Evolutionary conservation across 192 early-diverging fungal genomes (phyloP).

Genomic region (Coemansia sp.): DNA sequence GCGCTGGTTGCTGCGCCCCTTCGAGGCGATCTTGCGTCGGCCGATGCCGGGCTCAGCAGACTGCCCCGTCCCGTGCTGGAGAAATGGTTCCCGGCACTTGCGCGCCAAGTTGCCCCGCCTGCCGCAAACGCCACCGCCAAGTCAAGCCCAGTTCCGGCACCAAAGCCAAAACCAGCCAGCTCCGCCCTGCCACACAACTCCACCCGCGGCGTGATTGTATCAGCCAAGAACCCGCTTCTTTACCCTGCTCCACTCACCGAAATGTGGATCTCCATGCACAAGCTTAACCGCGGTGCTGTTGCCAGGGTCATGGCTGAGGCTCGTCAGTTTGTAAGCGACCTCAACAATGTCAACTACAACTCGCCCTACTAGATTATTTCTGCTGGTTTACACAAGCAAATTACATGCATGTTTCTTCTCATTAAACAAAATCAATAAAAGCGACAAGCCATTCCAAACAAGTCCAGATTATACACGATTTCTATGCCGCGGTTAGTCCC

Average conservation of each 20-base stretch:
- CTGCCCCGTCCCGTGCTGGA: slow-evolving; percentile 35
- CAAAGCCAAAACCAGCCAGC: too few relatives aligned
- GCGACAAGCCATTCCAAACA: not conserved
- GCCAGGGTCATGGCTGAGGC: slow-evolving; percentile 34
- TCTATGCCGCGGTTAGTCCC: too few relatives aligned
- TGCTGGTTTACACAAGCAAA: not conserved
- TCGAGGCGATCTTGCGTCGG: not conserved
- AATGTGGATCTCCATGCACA: slow-evolving; percentile 52
- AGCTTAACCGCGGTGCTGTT: slow-evolving; percentile 31
- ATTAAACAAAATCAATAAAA: not conserved
- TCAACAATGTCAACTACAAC: slow-evolving; percentile 45
- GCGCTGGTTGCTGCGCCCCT: slow-evolving; percentile 26
- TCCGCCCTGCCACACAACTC: slow-evolving; percentile 4
- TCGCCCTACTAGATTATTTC: slow-evolving; percentile 32
- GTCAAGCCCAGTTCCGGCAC: not conserved
- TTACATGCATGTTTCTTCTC: too few relatives aligned
- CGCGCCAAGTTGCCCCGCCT: not conserved
- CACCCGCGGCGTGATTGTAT: slow-evolving; percentile 1
- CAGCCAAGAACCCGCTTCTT: slow-evolving; percentile 20
- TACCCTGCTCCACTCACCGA: slow-evolving; percentile 41
- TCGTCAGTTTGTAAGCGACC: slow-evolving; percentile 42
- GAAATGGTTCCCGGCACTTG: slow-evolving; percentile 48
- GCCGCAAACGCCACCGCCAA: not conserved
- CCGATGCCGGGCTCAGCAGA: slow-evolving; percentile 22
- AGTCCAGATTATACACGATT: too few relatives aligned